Evolutionary conservation across 2,329 filamentous ascomycete species (phyloP).

Genomic region (Chrysosporium queenslandicum): DNA sequence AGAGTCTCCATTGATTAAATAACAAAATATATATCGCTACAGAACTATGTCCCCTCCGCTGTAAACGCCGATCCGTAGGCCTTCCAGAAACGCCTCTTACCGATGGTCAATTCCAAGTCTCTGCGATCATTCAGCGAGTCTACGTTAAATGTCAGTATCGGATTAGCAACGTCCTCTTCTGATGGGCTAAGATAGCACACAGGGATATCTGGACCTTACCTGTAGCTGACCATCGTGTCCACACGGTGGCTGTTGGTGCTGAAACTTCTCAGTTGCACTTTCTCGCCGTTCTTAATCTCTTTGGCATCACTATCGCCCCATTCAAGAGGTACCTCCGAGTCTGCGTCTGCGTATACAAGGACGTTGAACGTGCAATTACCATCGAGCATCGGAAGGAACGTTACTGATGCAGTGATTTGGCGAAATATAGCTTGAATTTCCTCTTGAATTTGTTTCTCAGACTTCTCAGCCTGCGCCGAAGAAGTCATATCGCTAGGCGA

Average conservation of each 20-base stretch:
- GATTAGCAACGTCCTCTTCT: too few species aligned
- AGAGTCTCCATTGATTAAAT: too few species aligned
- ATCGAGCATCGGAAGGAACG: constrained; percentile 85
- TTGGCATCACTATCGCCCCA: constrained; percentile 98
- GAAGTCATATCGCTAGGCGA: not conserved
- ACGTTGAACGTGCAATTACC: constrained; percentile 98
- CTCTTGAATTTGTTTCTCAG: constrained; percentile 84
- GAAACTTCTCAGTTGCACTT: constrained; percentile 90
- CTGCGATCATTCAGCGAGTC: not conserved
- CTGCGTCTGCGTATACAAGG: constrained; percentile 90
- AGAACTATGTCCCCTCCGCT: too few species aligned
- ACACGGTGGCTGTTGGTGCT: constrained; percentile 91
- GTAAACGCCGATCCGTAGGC: not conserved
- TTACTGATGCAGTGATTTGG: constrained; percentile 95
- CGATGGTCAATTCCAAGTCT: not conserved
- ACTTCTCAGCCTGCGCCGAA: constrained; percentile 53
- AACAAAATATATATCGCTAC: too few species aligned
- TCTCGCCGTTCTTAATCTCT: constrained; percentile 88
- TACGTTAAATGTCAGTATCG: not conserved
- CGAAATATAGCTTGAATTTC: constrained; percentile 96
- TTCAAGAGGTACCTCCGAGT: constrained; percentile 91
- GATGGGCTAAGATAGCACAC: too few species aligned
- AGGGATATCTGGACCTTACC: constrained; percentile 31
- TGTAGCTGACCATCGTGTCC: constrained; percentile 91
- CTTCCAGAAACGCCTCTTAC: not conserved